Conservation (phyloP, 306 rosid genomes). For the Dryas alaskensis region DNA sequence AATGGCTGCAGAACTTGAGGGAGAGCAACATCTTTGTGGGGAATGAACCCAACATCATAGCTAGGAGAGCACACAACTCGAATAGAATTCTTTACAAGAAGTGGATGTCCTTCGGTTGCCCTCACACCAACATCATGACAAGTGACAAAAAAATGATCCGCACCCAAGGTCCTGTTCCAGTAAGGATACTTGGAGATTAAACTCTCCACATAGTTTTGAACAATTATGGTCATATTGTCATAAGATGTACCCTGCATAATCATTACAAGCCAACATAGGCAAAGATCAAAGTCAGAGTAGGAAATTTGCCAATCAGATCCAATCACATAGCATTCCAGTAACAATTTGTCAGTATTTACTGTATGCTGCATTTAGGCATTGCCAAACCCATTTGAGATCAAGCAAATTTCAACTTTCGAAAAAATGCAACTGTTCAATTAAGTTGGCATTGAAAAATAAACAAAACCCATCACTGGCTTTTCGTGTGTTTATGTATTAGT, state of each 20-base stretch:
- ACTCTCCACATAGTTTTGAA: conserved; percentile 76
- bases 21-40: conserved; percentile 93
- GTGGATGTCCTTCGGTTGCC: conserved; percentile 83
- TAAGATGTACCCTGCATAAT: conserved; percentile 83
- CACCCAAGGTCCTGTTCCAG: conserved; percentile 98
- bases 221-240: conserved; percentile 90
- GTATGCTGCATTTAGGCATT: background rate
- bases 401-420: background rate
- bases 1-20: conserved; percentile 97
- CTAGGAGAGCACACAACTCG: conserved; percentile 97
- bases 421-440: background rate
- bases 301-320: conserved; percentile 16
- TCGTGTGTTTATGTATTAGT: no score
- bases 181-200: conserved; percentile 92
- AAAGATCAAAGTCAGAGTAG: conserved; percentile 13
- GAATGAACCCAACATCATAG: conserved; percentile 94
- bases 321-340: background rate
- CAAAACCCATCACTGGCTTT: no score
- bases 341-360: background rate
- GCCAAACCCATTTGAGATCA: background rate
- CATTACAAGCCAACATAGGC: conserved; percentile 28
- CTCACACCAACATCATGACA: conserved; percentile 99
- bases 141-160: conserved; percentile 93
- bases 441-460: background rate
- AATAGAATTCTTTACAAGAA: conserved; percentile 87